Conservation (phyloP, 2,329 filamentous ascomycete species). For the Cordyceps pruinosa region DNA sequence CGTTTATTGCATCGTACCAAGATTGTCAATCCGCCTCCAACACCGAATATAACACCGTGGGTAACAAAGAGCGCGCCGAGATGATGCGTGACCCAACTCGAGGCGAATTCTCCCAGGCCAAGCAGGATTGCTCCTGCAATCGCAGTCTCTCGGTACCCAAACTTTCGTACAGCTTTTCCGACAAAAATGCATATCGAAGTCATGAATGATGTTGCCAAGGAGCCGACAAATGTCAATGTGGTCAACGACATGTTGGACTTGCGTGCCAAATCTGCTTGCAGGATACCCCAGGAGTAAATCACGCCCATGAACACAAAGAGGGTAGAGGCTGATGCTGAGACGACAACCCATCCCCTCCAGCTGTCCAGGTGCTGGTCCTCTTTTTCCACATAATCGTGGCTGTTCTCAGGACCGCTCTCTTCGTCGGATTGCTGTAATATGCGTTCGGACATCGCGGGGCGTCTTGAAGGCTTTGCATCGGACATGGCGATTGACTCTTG, state of each 20-base stretch:
- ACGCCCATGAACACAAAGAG: slow-evolving; percentile 24
- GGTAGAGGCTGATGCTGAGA: slow-evolving; percentile 19
- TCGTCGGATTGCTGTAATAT: background rate
- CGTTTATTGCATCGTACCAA: slow-evolving; percentile 15
- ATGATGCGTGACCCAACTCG: slow-evolving; percentile 19
- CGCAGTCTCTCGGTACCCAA: slow-evolving; percentile 19
- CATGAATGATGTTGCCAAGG: slow-evolving; percentile 23
- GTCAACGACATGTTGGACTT: slow-evolving; percentile 18
- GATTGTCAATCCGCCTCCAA: slow-evolving; percentile 21
- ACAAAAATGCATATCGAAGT: slow-evolving; percentile 21
- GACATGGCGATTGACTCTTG: background rate
- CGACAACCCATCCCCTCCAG: slow-evolving; percentile 21
- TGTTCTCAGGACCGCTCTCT: slow-evolving; percentile 3
- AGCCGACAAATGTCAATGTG: slow-evolving; percentile 23
- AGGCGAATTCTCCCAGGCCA: slow-evolving; percentile 22
- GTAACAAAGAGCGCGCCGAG: slow-evolving; percentile 20
- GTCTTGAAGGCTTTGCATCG: background rate
- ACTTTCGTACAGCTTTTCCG: slow-evolving; percentile 18
- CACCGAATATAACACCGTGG: slow-evolving; percentile 22
- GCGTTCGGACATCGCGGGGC: background rate
- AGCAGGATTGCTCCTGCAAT: slow-evolving; percentile 20
- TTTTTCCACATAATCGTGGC: background rate
- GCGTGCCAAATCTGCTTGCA: slow-evolving; percentile 21
- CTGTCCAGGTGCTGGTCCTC: slow-evolving; percentile 11
- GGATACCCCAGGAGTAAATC: slow-evolving; percentile 23